phyloP scores from a whole-genome alignment of 345 rosid genomes.

The Acer yangbiense region DNA sequence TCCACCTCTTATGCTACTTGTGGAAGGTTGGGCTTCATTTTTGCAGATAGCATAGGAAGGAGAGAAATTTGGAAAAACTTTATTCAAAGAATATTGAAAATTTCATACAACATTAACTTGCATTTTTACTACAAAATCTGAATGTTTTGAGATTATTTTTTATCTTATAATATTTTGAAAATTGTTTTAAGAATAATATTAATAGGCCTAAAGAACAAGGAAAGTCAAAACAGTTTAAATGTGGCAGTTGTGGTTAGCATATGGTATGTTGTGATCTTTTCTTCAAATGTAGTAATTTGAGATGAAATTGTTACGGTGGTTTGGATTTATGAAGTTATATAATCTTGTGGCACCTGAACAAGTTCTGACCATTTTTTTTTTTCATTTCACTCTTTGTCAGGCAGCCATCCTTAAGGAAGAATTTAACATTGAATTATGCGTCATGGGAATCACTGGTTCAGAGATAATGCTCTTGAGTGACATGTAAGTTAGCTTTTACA shows the following conservation, averaged over 20 bases:
- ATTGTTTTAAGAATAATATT: neutral
- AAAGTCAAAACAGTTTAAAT: neutral
- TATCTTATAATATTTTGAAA: neutral
- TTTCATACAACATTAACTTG: neutral
- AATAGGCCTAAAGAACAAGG: neutral
- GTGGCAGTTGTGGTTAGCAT: neutral
- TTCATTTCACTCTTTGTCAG: slow-evolving; percentile 39
- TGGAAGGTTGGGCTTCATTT: neutral
- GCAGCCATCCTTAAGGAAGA: slow-evolving; percentile 94
- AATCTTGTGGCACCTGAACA: slow-evolving; percentile 9
- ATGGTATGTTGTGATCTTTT: neutral
- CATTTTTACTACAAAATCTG: neutral
- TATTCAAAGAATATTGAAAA: neutral
- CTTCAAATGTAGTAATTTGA: neutral
- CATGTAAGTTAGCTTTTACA: slow-evolving; percentile 53
- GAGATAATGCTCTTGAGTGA: slow-evolving; percentile 83
- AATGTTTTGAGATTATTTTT: neutral
- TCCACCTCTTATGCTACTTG: neutral
- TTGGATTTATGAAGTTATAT: neutral
- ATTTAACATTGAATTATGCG: slow-evolving; percentile 93
- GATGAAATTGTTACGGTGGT: neutral
- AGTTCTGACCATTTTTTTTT: slow-evolving; percentile 5
- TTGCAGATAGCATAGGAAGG: neutral
- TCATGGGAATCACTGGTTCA: slow-evolving; percentile 90
- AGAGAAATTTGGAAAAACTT: neutral